Base-by-base conservation (phyloP, 1,284 basidiomycete species). In the Termitomyces sp. region DNA sequence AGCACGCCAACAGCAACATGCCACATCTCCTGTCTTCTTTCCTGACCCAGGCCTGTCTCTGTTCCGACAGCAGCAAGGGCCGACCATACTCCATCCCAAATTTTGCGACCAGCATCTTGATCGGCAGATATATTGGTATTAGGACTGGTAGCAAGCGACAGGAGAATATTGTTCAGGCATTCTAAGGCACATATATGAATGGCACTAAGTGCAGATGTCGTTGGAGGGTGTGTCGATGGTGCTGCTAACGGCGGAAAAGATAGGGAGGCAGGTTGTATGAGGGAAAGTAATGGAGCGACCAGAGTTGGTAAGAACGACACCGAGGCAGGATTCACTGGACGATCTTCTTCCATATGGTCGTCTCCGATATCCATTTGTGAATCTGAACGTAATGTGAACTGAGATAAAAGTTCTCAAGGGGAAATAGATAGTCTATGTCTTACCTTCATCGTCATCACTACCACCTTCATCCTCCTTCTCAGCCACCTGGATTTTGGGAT, bases 131-230 rank as follows among this genome's bases (percentile, higher is more conserved):
- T 65, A 16, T 65, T 67, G 24, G 72, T 57, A 50, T 68, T 74
- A 9, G 72, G 70, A 3, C 72, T 68, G 0, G 78, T 67, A 3
- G 84, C 77, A 19, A 91, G 75, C 1, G 91, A 86, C 46, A 96
- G 75, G 62, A 95, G 87, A 13, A 94, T 77, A 68, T 97, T 97
- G 66, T 93, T 95, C 52, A 97, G 78, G 60, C 92, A 93, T 68
- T 96, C 93, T 46, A 95, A 76, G 6, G 93, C 91, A 55, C 86
- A 78, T 46, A 92, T 76, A 65, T 96, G 93, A 42, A 96, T 81
- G 1, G 85, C 80, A 55, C 86, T 81, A 35, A 96, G 79, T 6
- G 78, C 85, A 9, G 91, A 90, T 0, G 92, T 94, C 11, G 86
- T 93, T 1, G 91, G 92, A 40, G 90, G 89, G 65, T 94, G 90